A percentile compares a stretch with the other conserved stretches of the same genome.
phyloP scores from a whole-genome alignment of 305 asterid species.

The Solanum hybrid region DNA sequence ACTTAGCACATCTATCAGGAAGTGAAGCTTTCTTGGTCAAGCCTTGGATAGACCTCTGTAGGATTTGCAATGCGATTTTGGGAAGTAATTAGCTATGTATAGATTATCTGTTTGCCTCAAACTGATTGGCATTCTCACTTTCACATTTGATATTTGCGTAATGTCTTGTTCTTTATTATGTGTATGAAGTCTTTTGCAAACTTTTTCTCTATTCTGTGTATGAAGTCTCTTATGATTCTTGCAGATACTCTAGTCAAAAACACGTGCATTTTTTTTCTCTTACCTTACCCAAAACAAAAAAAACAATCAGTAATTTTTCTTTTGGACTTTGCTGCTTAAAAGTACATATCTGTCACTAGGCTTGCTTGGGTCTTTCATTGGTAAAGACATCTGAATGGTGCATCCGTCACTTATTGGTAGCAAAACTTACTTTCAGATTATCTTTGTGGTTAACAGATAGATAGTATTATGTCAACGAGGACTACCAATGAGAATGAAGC shows the following conservation, averaged over 20 bases:
- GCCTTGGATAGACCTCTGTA: background rate
- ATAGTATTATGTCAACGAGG: conserved; percentile 96
- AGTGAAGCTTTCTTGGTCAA: background rate
- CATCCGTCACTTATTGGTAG: background rate
- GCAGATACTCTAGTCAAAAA: background rate
- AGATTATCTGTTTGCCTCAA: background rate
- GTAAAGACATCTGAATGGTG: background rate
- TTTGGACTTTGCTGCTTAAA: background rate
- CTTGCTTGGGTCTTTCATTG: background rate
- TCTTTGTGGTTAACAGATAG: conserved; percentile 56
- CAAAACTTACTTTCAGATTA: conserved; percentile 7
- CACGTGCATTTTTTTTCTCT: background rate
- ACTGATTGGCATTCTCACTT: background rate
- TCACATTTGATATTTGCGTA: background rate
- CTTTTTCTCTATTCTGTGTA: background rate
- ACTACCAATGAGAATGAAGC: conserved; percentile 93
- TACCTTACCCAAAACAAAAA: background rate
- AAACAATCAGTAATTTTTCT: background rate
- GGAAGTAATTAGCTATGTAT: background rate
- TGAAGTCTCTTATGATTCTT: background rate
- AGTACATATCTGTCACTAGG: background rate
- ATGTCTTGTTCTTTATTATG: background rate
- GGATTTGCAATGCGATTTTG: background rate
- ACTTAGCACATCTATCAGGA: background rate
- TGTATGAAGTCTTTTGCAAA: background rate